Base-by-base conservation (phyloP, 805 yeast species). In the Ogataea haglerorum region DNA sequence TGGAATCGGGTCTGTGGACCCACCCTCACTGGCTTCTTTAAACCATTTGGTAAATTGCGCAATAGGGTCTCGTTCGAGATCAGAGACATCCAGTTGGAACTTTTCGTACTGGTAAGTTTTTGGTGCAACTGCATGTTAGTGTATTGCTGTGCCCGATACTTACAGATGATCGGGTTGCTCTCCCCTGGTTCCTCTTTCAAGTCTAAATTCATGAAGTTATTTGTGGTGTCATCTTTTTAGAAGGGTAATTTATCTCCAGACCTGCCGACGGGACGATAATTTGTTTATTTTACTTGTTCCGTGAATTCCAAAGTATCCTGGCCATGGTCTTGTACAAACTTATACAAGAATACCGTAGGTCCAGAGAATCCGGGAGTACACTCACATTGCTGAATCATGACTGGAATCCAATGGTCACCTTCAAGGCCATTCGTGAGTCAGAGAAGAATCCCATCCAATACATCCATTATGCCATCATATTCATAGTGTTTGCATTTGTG, bases 21-120 rank as follows among this genome's bases (percentile, higher is more conserved):
- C 67, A 3, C 70, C 67, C 4, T 68, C 67, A 36, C 70, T 68
- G 14, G 96, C 96, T 29, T 85, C 87, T 12, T 76, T 67, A 58
- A 86, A 93, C 99, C 99, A 93, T 38, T 65, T 61, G 46, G 80
- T 77, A 68, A 93, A 93, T 61, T 88, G 95, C 8, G 65, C 67
- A 14, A 87, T 76, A 16, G 97, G 97, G 48, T 77, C 76, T 6
- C 59, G 30, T 10, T 57, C 59, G 10, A 88, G 64, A 19, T 85
- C 78, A 0, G 62, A 43, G 31, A 75, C 80, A 35, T 73, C 70
- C 42, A 89, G 64, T 12, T 76, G 70, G 30, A 69, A 76, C 57
- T 85, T 83, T 43, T 81, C 81, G 63, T 90, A 90, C 61, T 90
- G 97, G 53, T 86, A 85, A 0, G 96, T 86, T 53, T 82, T 76